phyloP scores from a whole-genome alignment of 352 stramenopile genomes.

The Phytophthora pinifolia region DNA sequence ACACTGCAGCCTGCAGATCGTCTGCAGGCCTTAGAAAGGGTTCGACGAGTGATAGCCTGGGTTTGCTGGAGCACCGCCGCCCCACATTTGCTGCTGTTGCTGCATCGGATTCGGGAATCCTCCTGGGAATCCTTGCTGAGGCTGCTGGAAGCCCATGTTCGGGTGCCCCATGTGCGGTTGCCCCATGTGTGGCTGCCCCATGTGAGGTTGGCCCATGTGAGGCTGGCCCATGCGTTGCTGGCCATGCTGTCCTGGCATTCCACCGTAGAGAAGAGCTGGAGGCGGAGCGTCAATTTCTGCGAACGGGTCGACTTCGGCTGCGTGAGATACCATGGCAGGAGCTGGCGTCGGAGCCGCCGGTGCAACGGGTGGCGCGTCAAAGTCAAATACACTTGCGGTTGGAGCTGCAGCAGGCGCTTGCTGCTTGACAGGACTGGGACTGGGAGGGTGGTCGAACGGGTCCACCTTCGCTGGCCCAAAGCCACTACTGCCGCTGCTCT shows the following conservation, averaged over 20 bases:
- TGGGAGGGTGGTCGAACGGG: conserved; percentile 50
- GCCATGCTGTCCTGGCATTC: conserved; percentile 23
- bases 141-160: conserved; percentile 17
- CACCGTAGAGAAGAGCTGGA: conserved; percentile 28
- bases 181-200: conserved; percentile 20
- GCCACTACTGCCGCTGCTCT: conserved; percentile 16
- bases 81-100: conserved; percentile 43
- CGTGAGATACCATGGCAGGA: conserved; percentile 18
- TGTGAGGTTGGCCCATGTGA: too few species aligned
- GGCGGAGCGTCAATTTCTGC: conserved; percentile 38
- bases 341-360: conserved; percentile 5
- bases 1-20: too few species aligned
- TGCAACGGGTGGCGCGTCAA: conserved; percentile 23
- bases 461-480: conserved; percentile 22
- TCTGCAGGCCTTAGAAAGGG: conserved; percentile 22
- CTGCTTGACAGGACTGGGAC: conserved; percentile 51
- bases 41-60: conserved; percentile 35
- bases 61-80: conserved; percentile 13
- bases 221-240: conserved; percentile 16
- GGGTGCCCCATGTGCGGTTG: conserved; percentile 19
- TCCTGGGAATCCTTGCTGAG: conserved; percentile 24
- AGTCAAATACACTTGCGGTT: conserved; percentile 36
- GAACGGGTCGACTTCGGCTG: conserved; percentile 50
- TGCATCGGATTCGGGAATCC: conserved; percentile 19
- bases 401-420: conserved; percentile 16